A percentile compares a stretch with the other conserved stretches of the same genome.
These are phyloP conservation scores for Suillus tomentosus DNA, from an alignment of 768 basidiomycete genomes.

Conservation along the genomic window DNA sequence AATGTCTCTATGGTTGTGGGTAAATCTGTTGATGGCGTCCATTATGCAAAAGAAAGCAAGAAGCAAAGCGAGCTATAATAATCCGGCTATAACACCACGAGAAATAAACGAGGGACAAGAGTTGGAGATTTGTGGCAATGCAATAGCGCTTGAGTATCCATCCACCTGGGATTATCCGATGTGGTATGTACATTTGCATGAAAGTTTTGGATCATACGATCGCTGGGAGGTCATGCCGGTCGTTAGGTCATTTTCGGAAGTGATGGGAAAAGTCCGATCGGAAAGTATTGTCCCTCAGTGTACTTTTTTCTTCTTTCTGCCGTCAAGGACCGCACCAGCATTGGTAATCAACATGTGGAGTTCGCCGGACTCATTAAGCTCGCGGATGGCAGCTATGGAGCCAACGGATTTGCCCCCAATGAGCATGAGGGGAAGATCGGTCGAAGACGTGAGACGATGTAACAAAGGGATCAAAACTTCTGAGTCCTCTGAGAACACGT, in stretches of 20 bases:
- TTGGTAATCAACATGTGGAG: slow-evolving; percentile 49
- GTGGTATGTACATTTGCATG: slow-evolving; percentile 5
- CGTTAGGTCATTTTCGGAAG: slow-evolving; percentile 6
- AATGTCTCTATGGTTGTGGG: not conserved
- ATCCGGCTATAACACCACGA: slow-evolving; percentile 1
- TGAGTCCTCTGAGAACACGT: slow-evolving; percentile 50
- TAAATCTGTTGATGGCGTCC: not conserved
- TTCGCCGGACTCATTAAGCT: slow-evolving; percentile 50
- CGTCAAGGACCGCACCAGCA: slow-evolving; percentile 61
- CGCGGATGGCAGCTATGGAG: slow-evolving; percentile 52
- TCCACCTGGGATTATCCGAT: slow-evolving; percentile 2
- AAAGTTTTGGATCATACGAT: not conserved
- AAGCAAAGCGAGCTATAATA: slow-evolving; percentile 1
- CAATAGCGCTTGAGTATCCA: not conserved
- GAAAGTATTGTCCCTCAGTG: not conserved
- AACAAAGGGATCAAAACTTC: slow-evolving; percentile 64
- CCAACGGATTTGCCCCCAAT: slow-evolving; percentile 65
- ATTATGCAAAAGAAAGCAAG: not conserved
- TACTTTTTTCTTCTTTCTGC: slow-evolving; percentile 49
- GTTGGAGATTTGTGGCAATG: slow-evolving; percentile 1
- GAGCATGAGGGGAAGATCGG: slow-evolving; percentile 66
- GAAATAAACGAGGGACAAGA: slow-evolving; percentile 2
- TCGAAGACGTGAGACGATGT: slow-evolving; percentile 53
- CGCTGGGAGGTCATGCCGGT: slow-evolving; percentile 3
- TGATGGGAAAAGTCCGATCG: not conserved